Evolutionary conservation across 495 filamentous ascomycete species (phyloP), one percentile per base, ranked within the genome.

Genomic region (Penicillium coffeae): DNA sequence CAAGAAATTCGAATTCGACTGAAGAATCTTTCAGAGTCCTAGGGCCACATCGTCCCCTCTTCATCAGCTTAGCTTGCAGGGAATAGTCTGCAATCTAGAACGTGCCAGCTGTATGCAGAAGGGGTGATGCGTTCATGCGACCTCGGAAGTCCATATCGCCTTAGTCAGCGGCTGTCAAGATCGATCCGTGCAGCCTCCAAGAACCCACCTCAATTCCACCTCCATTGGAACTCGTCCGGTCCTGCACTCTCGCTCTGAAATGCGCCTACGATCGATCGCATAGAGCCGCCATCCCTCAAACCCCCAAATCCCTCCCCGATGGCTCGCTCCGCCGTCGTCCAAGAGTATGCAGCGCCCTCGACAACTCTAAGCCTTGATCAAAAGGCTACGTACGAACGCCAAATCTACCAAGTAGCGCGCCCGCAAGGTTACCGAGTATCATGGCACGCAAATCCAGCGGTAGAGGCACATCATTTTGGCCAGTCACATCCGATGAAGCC

Each of bases 401-500:
- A 86, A 48, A 76, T 81, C 51, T 85, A 89, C 74, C 81, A 81
- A 62, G 88, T 96, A 55, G 74, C 78, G 33, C 79, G 82, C 6
- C 90, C 90, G 0, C 78, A 86, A 59, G 90, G 89, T 64, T 88
- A 89, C 64, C 87, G 70, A n/a, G 91, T 98, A n/a, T 97, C 93
- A 34, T 97, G 88, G 76, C 93, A 98, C 67, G 88, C 89, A 62
- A 96, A 96, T 63, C 84, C 90, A n/a, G 81, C 87, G 42, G 93
- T 96, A 65, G 93, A 98, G 71, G 83, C 85, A 61, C 90, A 95
- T 64, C 93, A 98, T 65, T 98, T 98, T 60, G 93, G 93, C 50
- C 84, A 85, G 61, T 85, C 85, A 14, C 93, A 98, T 70, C 93
- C 93, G 13, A 98, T 98, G 93, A 98, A 98, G 60, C 93, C 93